Evolutionary conservation across 164 flowering plant species (phyloP).

Genomic region (Echeveria elegans): DNA sequence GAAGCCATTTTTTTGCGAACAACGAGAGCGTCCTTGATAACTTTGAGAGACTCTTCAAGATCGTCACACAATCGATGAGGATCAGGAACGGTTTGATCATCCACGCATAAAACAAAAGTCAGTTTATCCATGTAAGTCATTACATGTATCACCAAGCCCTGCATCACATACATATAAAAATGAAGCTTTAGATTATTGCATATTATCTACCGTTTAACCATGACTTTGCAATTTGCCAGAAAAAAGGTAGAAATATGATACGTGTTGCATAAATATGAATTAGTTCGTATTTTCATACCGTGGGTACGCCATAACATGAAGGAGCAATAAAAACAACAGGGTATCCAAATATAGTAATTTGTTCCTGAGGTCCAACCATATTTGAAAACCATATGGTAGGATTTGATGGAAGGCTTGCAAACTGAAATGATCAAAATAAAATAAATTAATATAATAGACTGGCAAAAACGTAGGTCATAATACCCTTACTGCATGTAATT

Average conservation of each 20-base stretch:
- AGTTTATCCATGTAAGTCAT: not conserved
- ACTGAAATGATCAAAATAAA: not conserved
- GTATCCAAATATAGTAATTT: constrained; percentile 9
- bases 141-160: not conserved
- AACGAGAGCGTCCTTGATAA: not conserved
- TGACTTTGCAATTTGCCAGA: no score
- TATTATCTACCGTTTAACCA: no score
- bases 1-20: not conserved
- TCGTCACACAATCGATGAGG: not conserved
- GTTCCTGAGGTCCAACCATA: constrained; percentile 15
- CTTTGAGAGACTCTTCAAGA: not conserved
- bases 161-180: not conserved
- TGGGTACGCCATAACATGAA: constrained; percentile 14
- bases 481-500: not conserved
- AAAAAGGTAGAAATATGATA: no score
- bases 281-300: not conserved
- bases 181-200: no score
- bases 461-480: no score
- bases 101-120: not conserved
- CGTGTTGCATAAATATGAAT: not conserved
- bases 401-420: not conserved
- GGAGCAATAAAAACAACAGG: constrained; percentile 9
- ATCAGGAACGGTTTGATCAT: not conserved
- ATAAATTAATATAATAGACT: no score
- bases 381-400: constrained; percentile 15